A percentile compares a stretch with the other conserved stretches of the same genome.
Evolutionary conservation across 2,329 filamentous ascomycete species (phyloP).

Genomic region (Ascomycota sp.): DNA sequence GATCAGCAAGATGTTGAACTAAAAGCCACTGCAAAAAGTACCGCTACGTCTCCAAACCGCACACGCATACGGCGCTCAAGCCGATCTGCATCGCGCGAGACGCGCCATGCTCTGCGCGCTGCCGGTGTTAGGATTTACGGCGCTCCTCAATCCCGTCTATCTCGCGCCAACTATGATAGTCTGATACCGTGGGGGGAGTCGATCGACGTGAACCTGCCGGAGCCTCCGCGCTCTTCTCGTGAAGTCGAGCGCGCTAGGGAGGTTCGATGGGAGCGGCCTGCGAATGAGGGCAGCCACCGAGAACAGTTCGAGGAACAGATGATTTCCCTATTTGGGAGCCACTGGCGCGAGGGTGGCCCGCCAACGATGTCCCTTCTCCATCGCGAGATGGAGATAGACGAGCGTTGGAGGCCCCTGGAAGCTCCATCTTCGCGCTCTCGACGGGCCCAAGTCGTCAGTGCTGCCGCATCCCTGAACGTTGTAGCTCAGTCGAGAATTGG

Average conservation of each 20-base stretch:
- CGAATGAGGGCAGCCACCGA: neutral
- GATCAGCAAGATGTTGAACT: slow-evolving; percentile 21
- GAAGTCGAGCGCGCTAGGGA: slow-evolving; percentile 2
- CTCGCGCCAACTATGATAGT: slow-evolving; percentile 4
- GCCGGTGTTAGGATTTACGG: slow-evolving; percentile 10
- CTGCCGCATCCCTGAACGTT: neutral
- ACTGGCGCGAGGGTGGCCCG: neutral
- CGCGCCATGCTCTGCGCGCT: slow-evolving; percentile 6
- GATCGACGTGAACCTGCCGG: slow-evolving; percentile 1
- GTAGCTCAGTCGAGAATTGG: neutral
- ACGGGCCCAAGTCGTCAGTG: slow-evolving; percentile 1
- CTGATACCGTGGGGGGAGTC: slow-evolving; percentile 7
- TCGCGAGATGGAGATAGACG: neutral
- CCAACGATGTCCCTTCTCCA: neutral
- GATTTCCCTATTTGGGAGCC: neutral
- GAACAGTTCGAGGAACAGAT: slow-evolving; percentile 1
- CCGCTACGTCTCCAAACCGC: slow-evolving; percentile 12
- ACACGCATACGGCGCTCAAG: slow-evolving; percentile 19
- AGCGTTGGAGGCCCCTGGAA: neutral
- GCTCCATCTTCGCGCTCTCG: neutral
- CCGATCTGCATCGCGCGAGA: slow-evolving; percentile 13
- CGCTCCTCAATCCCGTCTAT: slow-evolving; percentile 7
- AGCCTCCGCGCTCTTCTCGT: slow-evolving; percentile 1
- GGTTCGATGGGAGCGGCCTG: neutral
- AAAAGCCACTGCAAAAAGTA: slow-evolving; percentile 13